phyloP scores from a whole-genome alignment of 345 rosid genomes.

The Sonneratia alba region DNA sequence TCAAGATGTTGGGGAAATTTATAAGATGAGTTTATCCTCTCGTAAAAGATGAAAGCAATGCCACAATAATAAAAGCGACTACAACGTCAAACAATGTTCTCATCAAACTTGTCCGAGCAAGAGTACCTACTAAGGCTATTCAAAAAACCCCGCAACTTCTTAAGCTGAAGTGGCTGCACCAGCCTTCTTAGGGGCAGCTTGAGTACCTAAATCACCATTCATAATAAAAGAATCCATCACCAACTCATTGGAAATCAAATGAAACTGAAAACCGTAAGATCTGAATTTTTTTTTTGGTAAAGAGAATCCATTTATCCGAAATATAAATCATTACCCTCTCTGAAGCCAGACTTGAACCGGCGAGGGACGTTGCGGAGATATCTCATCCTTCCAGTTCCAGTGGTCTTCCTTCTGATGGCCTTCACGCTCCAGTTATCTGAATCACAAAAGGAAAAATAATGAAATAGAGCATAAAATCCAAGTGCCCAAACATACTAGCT shows the following conservation, averaged over 20 bases:
- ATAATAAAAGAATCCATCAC: background rate
- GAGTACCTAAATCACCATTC: slow-evolving; percentile 9
- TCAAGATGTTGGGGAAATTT: background rate
- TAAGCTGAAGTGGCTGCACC: slow-evolving; percentile 14
- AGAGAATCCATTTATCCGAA: background rate
- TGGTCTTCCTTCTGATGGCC: slow-evolving; percentile 97
- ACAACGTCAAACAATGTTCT: slow-evolving; percentile 3
- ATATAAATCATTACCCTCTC: slow-evolving; percentile 47
- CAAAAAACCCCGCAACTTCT: background rate
- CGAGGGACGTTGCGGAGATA: slow-evolving; percentile 76
- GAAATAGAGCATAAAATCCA: background rate
- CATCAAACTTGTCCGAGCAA: background rate
- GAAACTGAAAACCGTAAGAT: background rate
- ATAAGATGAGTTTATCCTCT: background rate
- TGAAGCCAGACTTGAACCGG: slow-evolving; percentile 85
- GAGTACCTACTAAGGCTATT: slow-evolving; percentile 1
- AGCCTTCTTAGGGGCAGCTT: slow-evolving; percentile 19
- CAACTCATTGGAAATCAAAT: background rate
- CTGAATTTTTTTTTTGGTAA: too few relatives aligned
- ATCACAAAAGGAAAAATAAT: background rate
- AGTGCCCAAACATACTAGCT: background rate
- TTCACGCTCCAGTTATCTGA: slow-evolving; percentile 96
- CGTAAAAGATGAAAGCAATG: background rate
- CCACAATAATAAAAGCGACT: background rate
- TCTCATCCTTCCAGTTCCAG: slow-evolving; percentile 94